Conservation (phyloP, 2,329 filamentous ascomycete genomes). For the Lasiodiplodia citricola region DNA sequence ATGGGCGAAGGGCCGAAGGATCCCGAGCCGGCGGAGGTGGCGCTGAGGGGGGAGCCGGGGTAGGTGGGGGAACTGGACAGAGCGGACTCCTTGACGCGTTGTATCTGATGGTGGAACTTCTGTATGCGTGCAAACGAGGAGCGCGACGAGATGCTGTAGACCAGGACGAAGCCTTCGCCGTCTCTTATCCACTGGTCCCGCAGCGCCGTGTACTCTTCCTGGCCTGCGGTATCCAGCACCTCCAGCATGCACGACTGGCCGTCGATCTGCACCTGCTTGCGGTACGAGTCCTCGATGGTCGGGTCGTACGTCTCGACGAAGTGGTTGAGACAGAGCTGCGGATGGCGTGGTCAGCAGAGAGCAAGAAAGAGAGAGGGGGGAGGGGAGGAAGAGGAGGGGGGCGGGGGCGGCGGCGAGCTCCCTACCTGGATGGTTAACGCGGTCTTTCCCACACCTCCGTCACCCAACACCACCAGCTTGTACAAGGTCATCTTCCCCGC, state of each 20-base stretch:
- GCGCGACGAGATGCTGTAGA: constrained; percentile 97
- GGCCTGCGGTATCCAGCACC: constrained; percentile 94
- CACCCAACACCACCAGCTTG: constrained; percentile 93
- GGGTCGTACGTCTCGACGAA: constrained; percentile 90
- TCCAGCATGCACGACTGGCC: constrained; percentile 96
- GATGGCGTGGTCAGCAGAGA: constrained; percentile 9
- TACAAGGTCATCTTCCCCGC: constrained; percentile 94
- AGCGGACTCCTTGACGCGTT: constrained; percentile 92
- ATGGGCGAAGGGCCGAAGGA: constrained; percentile 78
- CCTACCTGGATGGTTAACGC: constrained; percentile 85
- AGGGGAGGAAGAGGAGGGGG: constrained; percentile 37
- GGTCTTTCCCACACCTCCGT: constrained; percentile 93
- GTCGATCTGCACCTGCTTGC: constrained; percentile 82
- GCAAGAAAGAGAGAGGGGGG: not conserved
- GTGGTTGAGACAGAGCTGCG: constrained; percentile 90
- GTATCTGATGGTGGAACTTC: constrained; percentile 95
- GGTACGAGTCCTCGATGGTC: constrained; percentile 72
- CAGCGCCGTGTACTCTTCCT: constrained; percentile 97
- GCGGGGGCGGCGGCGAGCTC: constrained; percentile 50
- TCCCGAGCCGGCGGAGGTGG: constrained; percentile 57
- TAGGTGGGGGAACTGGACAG: constrained; percentile 74
- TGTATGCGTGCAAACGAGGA: constrained; percentile 95
- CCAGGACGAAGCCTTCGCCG: constrained; percentile 94
- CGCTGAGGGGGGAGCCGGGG: constrained; percentile 72
- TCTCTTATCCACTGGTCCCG: constrained; percentile 98